Evolutionary conservation across 805 yeast genomes (phyloP), one percentile per base, ranked within the genome.

Genomic region (Barnettozyma pratensis): DNA sequence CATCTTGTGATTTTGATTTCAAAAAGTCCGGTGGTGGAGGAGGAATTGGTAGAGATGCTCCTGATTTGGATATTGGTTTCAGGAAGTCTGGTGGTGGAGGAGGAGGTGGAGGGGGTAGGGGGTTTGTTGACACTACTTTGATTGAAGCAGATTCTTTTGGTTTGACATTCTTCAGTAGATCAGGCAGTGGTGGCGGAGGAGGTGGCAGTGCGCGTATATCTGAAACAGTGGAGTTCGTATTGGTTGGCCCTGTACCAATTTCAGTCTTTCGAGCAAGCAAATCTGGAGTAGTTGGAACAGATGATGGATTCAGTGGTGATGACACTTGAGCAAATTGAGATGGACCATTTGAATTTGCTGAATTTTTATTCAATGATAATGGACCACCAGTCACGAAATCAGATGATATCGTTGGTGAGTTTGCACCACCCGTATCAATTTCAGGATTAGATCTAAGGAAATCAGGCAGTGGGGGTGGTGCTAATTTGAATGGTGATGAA

Each of bases 101-200:
- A 4, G 49, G 28, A 28, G 30, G 37, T 11, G 42, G 42, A 11
- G 43, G 39, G 2, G 50, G 52, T 6, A 54, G 53, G 2, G 27
- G n/a, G 25, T 14, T 38, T 25, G 40, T 2, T n/a, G 39, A 37
- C 11, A 11, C 34, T 8, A 31, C 34, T 11, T 8, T 11, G 11
- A 11, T 11, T 3, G 34, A 31, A 31, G 34, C 34, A 8, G 34
- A 19, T 19, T 19, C 19, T 19, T 19, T 19, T 3, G 19, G 19
- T 34, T 11, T 6, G 12, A n/a, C 3, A 11, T 34, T 5, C 6
- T 9, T 9, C 10, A 31, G 29, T 11, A 41, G 11, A 12, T 44
- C 46, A 25, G 46, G 42, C 37, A 44, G 7, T 38, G 54, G 54
- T 11, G 66, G 65, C 7, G 68, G 66, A 12, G 73, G 68, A 4